A percentile compares a stretch with the other conserved stretches of the same genome.
These are phyloP conservation scores for Suillus hirtellus DNA, from an alignment of 768 basidiomycete genomes.

Conservation along the genomic window DNA sequence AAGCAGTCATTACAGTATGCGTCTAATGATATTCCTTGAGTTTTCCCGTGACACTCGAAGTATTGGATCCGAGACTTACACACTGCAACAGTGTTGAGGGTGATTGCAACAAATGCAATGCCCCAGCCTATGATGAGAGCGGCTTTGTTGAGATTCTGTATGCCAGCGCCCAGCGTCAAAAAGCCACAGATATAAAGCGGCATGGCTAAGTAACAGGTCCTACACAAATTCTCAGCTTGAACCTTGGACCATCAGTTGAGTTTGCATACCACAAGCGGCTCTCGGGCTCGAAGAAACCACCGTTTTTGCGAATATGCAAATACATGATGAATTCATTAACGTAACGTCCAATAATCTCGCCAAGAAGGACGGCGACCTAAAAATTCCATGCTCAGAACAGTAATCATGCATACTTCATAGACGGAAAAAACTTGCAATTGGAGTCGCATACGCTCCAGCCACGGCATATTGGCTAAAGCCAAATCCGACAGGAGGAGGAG, in stretches of 20 bases:
- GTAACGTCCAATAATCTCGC: slow-evolving; percentile 52
- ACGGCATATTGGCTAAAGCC: slow-evolving; percentile 43
- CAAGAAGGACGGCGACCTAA: slow-evolving; percentile 50
- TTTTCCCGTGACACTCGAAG: neutral
- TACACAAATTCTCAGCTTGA: slow-evolving; percentile 9
- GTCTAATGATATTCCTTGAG: slow-evolving; percentile 22
- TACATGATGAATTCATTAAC: slow-evolving; percentile 52
- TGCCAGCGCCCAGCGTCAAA: slow-evolving; percentile 39
- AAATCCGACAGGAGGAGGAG: slow-evolving; percentile 46
- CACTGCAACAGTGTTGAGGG: slow-evolving; percentile 42
- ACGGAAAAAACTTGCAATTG: slow-evolving; percentile 35
- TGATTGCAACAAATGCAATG: slow-evolving; percentile 36
- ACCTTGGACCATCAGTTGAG: neutral
- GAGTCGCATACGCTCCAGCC: slow-evolving; percentile 46
- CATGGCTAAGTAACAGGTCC: slow-evolving; percentile 41
- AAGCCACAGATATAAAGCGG: slow-evolving; percentile 45
- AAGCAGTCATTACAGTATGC: slow-evolving; percentile 42
- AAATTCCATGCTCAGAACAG: neutral
- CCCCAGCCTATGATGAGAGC: slow-evolving; percentile 46
- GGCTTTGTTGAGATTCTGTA: slow-evolving; percentile 32
- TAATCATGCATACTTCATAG: neutral
- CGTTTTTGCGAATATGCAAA: slow-evolving; percentile 43
- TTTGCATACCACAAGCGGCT: slow-evolving; percentile 40
- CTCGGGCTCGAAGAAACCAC: slow-evolving; percentile 57
- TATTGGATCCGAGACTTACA: slow-evolving; percentile 27